These are phyloP conservation scores for Penicillium alfredii DNA, from an alignment of 495 filamentous ascomycete species.

Conservation along the genomic window DNA sequence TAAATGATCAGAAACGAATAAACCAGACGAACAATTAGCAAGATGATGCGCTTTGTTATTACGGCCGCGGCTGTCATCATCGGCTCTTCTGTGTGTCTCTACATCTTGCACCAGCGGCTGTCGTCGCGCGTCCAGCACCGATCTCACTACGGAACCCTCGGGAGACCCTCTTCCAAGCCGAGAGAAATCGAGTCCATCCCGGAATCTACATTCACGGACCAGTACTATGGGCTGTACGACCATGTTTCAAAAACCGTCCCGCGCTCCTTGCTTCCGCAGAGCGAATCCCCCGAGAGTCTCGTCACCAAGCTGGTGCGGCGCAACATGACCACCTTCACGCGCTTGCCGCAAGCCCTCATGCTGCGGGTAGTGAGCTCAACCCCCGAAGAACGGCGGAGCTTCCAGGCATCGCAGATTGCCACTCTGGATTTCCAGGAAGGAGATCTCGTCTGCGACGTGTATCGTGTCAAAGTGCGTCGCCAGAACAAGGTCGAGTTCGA, in stretches of 20 bases:
- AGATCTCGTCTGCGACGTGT: conserved; percentile 31
- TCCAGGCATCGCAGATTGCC: conserved; percentile 20
- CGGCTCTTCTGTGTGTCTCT: conserved; percentile 20
- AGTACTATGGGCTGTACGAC: conserved; percentile 24
- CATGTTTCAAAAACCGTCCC: conserved; percentile 16
- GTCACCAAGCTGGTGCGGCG: conserved; percentile 28
- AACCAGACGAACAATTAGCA: no score
- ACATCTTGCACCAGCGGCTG: conserved; percentile 20
- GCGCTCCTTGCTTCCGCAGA: conserved; percentile 16
- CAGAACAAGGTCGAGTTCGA: conserved; percentile 30
- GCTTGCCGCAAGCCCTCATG: conserved; percentile 27
- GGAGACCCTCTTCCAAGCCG: conserved; percentile 6
- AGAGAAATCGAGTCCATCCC: conserved; percentile 22
- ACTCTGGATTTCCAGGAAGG: conserved; percentile 27
- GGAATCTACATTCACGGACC: conserved; percentile 10
- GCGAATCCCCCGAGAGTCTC: conserved; percentile 9
- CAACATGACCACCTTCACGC: conserved; percentile 32
- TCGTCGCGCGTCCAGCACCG: conserved; percentile 19
- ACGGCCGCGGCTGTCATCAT: conserved; percentile 18
- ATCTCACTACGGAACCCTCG: conserved; percentile 13
- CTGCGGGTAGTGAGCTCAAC: conserved; percentile 11
- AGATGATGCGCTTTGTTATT: conserved; percentile 14
- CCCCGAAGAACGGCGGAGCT: conserved; percentile 16
- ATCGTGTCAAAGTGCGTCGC: conserved; percentile 21
- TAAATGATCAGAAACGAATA: no score